Percentiles rank a stretch among this genome's conserved stretches.
Conservation (phyloP, 495 filamentous ascomycete genomes). For the Daldinia childiae region DNA sequence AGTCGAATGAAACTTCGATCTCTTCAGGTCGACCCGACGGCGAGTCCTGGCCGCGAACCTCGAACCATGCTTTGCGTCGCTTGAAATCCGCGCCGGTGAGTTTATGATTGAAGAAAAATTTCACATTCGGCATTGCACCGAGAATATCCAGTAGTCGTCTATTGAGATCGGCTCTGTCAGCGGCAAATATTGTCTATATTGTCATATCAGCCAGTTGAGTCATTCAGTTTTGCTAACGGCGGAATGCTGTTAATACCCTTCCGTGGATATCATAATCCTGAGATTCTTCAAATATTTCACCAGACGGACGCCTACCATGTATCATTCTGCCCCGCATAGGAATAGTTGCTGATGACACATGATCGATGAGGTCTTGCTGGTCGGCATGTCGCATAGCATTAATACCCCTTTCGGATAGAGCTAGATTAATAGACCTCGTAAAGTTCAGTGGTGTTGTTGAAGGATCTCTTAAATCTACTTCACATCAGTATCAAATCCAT, state of each 20-base stretch:
- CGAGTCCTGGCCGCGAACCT: constrained; percentile 56
- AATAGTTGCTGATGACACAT: constrained; percentile 78
- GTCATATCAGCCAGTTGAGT: constrained; percentile 19
- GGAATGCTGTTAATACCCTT: constrained; percentile 63
- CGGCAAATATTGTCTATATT: constrained; percentile 58
- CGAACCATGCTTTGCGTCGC: constrained; percentile 85
- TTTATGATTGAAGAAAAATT: constrained; percentile 90
- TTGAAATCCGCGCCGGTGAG: constrained; percentile 86
- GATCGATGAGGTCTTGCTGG: constrained; percentile 70
- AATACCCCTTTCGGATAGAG: constrained; percentile 93
- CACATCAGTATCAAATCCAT: constrained; percentile 18
- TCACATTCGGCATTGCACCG: constrained; percentile 84
- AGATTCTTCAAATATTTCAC: constrained; percentile 75
- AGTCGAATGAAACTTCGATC: constrained; percentile 84
- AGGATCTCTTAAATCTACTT: constrained; percentile 82
- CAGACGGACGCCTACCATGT: constrained; percentile 73
- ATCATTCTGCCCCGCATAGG: constrained; percentile 99
- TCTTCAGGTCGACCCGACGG: constrained; percentile 51
- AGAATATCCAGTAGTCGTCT: constrained; percentile 86
- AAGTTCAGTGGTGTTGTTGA: constrained; percentile 91
- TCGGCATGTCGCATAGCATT: constrained; percentile 78
- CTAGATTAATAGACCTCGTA: constrained; percentile 96
- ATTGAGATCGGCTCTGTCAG: constrained; percentile 84
- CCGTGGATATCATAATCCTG: constrained; percentile 93
- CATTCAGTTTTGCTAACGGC: background rate